A percentile compares a stretch with the other conserved stretches of the same genome.
Evolutionary conservation across 306 rosid genomes (phyloP).

Genomic region (Vigna angularis): DNA sequence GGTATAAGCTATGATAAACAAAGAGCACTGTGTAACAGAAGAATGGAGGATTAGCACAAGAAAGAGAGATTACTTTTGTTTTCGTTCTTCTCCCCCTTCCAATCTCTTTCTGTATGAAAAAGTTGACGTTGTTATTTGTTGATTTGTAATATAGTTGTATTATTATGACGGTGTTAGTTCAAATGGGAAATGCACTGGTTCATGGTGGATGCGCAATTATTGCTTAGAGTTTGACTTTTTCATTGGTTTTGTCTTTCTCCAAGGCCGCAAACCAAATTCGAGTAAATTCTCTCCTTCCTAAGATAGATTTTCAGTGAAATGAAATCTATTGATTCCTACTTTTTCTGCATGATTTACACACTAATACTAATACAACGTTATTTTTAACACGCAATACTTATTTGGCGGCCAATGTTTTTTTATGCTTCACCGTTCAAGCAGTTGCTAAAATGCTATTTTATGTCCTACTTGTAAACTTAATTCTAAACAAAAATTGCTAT

Average conservation of each 20-base stretch:
- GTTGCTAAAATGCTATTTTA: too few relatives aligned
- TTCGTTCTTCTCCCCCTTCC: conserved; percentile 6
- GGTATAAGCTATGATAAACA: conserved; percentile 21
- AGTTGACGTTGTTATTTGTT: conserved; percentile 25
- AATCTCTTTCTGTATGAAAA: conserved; percentile 25
- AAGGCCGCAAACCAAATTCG: conserved; percentile 31
- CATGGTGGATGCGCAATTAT: conserved; percentile 65
- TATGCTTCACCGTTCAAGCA: too few relatives aligned
- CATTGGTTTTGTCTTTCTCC: conserved; percentile 44
- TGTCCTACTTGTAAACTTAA: too few relatives aligned
- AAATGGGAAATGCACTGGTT: conserved; percentile 47
- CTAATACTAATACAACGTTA: not conserved
- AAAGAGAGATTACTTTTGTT: conserved; percentile 59
- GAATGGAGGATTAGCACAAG: conserved; percentile 44
- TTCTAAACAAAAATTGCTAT: too few relatives aligned
- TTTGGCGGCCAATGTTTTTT: not conserved
- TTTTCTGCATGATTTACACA: not conserved
- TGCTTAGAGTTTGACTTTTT: conserved; percentile 68
- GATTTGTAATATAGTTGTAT: conserved; percentile 49
- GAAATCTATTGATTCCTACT: conserved; percentile 2
- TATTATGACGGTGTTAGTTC: conserved; percentile 43
- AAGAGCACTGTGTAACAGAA: conserved; percentile 7
- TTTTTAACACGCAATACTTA: not conserved
- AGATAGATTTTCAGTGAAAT: conserved; percentile 10
- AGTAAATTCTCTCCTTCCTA: conserved; percentile 27